Conservation (phyloP, 805 yeast genomes). For the Wickerhamomyces queroliae region DNA sequence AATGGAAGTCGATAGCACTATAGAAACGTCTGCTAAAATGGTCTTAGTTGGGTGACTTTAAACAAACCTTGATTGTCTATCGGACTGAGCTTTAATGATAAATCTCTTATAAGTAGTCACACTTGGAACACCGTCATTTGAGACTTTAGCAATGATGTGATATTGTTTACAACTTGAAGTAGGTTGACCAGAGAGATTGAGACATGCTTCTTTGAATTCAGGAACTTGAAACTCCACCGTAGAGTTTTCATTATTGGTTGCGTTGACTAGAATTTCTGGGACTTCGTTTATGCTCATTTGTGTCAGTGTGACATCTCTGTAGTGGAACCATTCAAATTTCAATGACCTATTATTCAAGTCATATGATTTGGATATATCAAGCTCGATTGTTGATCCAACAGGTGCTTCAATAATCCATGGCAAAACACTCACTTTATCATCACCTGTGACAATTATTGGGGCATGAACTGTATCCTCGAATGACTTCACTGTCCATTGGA, state of each 20-base stretch:
- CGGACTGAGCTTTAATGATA: slow-evolving; percentile 4
- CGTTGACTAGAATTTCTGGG: slow-evolving; percentile 11
- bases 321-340: slow-evolving; percentile 23
- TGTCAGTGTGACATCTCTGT: slow-evolving; percentile 16
- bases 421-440: slow-evolving; percentile 15
- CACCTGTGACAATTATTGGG: slow-evolving; percentile 21
- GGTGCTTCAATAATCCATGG: slow-evolving; percentile 13
- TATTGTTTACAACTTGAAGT: slow-evolving; percentile 12
- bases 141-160: slow-evolving; percentile 21
- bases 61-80: no score
- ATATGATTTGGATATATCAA: slow-evolving; percentile 22
- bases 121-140: slow-evolving; percentile 8
- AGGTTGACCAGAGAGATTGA: slow-evolving; percentile 6
- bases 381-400: slow-evolving; percentile 10
- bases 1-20: no score
- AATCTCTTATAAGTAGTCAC: slow-evolving; percentile 13
- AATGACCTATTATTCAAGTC: slow-evolving; percentile 18
- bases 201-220: slow-evolving; percentile 7
- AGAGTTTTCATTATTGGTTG: slow-evolving; percentile 8
- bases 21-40: no score
- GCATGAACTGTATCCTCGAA: slow-evolving; percentile 21
- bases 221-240: slow-evolving; percentile 13
- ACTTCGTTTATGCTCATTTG: slow-evolving; percentile 19
- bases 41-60: no score
- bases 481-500: slow-evolving; percentile 26